Conservation (phyloP, 805 yeast genomes). For the Lachancea sp. region DNA sequence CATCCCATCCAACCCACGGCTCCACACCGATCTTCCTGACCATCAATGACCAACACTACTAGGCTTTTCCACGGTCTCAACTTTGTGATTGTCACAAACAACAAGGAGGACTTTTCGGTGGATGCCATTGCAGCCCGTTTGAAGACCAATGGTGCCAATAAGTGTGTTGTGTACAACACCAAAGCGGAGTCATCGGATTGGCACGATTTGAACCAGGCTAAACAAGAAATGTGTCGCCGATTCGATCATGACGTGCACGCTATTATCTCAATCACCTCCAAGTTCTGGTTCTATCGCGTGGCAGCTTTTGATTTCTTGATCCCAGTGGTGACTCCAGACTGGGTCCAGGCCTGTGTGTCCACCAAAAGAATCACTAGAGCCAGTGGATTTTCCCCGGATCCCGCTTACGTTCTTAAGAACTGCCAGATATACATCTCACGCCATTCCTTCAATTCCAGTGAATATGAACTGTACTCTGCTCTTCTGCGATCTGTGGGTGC, state of each 20-base stretch:
- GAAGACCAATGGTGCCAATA: slow-evolving; percentile 13
- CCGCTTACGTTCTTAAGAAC: slow-evolving; percentile 54
- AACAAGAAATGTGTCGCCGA: slow-evolving; percentile 2
- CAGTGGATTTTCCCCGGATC: slow-evolving; percentile 58
- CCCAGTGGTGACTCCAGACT: slow-evolving; percentile 26
- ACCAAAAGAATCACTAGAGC: slow-evolving; percentile 22
- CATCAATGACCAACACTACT: slow-evolving; percentile 1
- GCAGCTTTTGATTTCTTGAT: slow-evolving; percentile 27
- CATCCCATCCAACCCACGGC: no score
- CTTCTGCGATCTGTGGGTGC: slow-evolving; percentile 65
- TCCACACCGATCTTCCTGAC: no score
- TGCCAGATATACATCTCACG: slow-evolving; percentile 57
- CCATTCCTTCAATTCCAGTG: slow-evolving; percentile 52
- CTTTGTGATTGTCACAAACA: slow-evolving; percentile 15
- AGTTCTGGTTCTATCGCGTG: slow-evolving; percentile 25
- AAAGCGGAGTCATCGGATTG: neutral
- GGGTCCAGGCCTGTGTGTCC: slow-evolving; percentile 22
- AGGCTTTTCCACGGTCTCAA: slow-evolving; percentile 18
- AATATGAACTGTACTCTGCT: slow-evolving; percentile 61
- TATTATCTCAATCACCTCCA: slow-evolving; percentile 18
- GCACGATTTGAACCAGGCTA: neutral
- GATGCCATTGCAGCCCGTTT: slow-evolving; percentile 7
- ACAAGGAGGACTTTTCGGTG: slow-evolving; percentile 5
- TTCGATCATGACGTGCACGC: slow-evolving; percentile 18
- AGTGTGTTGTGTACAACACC: slow-evolving; percentile 7